Conservation (phyloP, 179 eudicot species). For the Actinidia arguta region DNA sequence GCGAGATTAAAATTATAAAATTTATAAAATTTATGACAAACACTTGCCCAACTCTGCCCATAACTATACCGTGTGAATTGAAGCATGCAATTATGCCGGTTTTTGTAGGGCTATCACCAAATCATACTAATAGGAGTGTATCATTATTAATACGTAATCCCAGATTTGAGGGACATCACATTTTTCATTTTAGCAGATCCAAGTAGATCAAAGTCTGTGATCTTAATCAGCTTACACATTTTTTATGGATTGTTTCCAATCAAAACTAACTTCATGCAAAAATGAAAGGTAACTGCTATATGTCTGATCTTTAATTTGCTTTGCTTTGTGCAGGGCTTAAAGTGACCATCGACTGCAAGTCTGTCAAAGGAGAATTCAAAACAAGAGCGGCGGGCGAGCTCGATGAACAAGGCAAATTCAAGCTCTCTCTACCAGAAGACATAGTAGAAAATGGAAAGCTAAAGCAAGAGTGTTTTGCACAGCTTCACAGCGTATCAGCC, state of each 20-base stretch:
- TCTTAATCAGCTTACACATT: background rate
- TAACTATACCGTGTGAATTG: no score
- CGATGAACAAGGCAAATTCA: constrained; percentile 62
- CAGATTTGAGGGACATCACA: no score
- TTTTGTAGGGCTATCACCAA: no score
- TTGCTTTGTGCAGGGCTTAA: constrained; percentile 53
- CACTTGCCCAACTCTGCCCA: no score
- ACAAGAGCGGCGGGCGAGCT: constrained; percentile 63
- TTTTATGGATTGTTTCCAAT: background rate
- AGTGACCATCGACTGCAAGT: constrained; percentile 71
- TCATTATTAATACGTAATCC: no score
- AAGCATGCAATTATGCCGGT: no score
- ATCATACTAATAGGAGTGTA: no score
- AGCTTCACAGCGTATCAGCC: constrained; percentile 69
- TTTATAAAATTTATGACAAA: no score
- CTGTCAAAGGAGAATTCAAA: constrained; percentile 41
- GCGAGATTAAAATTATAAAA: no score
- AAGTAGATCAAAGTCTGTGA: background rate
- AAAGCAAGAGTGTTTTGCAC: constrained; percentile 68
- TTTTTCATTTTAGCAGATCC: no score
- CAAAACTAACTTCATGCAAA: no score
- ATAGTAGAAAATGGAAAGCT: constrained; percentile 45
- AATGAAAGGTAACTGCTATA: no score
- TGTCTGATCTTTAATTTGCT: background rate
- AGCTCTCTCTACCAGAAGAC: constrained; percentile 44